Conservation (phyloP, 805 yeast genomes). For the Wickerhamomyces strasburgensis region DNA sequence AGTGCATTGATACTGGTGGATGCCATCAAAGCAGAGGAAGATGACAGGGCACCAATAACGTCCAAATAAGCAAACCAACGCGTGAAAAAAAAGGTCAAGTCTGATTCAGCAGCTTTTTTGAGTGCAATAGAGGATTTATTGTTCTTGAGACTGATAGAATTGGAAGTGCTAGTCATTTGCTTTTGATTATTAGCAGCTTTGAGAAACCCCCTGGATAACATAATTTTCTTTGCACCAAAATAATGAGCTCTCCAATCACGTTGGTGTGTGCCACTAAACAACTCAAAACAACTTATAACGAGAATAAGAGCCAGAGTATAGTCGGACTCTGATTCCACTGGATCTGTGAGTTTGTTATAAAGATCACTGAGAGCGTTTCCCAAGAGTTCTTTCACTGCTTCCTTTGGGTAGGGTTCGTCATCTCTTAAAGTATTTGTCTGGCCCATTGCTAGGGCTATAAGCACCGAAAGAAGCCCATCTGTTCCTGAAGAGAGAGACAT, state of each 20-base stretch:
- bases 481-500: conserved; percentile 60
- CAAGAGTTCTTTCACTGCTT: conserved; percentile 46
- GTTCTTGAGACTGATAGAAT: too few relatives aligned
- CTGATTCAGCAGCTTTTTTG: conserved; percentile 16
- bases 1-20: conserved; percentile 27
- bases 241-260: conserved; percentile 58
- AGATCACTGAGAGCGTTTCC: conserved; percentile 55
- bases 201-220: conserved; percentile 44
- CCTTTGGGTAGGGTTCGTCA: conserved; percentile 24
- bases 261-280: conserved; percentile 36
- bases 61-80: conserved; percentile 70
- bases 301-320: conserved; percentile 59
- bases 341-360: conserved; percentile 43
- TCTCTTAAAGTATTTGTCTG: conserved; percentile 28
- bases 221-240: conserved; percentile 62
- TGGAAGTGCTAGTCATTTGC: not conserved
- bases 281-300: conserved; percentile 53
- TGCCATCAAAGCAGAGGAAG: conserved; percentile 32
- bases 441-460: conserved; percentile 46
- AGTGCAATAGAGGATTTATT: conserved; percentile 13
- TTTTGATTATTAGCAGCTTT: conserved; percentile 22
- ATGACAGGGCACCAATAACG: conserved; percentile 56
- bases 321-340: conserved; percentile 54
- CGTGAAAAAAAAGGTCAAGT: conserved; percentile 44
- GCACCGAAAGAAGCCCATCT: conserved; percentile 46